Percentiles rank a stretch among this genome's conserved stretches.
Conservation (phyloP, 148 eudicot species). For the Vaccinium darrowii region DNA sequence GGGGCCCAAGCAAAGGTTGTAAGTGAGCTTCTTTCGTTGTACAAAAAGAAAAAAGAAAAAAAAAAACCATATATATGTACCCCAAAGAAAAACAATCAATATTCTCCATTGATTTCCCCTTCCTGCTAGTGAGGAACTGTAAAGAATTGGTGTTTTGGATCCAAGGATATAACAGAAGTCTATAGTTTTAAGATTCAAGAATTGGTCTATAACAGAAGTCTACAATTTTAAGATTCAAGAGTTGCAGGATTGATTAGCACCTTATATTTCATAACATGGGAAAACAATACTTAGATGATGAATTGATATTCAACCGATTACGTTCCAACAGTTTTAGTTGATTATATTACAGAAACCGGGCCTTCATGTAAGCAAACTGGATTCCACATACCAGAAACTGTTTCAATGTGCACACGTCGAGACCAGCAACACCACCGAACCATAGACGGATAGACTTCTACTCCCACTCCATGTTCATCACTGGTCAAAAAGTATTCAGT, state of each 20-base stretch:
- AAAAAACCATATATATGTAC: background rate
- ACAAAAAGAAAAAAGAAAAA: too few species aligned
- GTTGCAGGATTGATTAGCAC: background rate
- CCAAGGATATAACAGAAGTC: background rate
- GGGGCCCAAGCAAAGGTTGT: constrained; percentile 7
- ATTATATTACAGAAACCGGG: background rate
- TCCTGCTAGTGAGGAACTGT: background rate
- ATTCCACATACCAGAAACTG: constrained; percentile 12
- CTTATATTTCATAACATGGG: background rate
- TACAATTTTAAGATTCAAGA: background rate
- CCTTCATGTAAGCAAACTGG: background rate
- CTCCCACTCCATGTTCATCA: constrained; percentile 11
- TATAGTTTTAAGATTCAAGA: background rate
- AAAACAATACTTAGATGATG: background rate
- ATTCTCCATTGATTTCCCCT: background rate
- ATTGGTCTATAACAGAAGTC: background rate
- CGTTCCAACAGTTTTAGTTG: background rate
- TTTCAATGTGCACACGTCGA: background rate
- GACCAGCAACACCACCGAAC: background rate
- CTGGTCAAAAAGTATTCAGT: background rate
- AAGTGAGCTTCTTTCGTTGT: background rate
- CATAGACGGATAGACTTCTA: background rate
- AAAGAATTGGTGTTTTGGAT: background rate
- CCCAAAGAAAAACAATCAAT: background rate
- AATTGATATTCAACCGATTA: too few species aligned